A percentile compares a stretch with the other conserved stretches of the same genome.
phyloP scores from a whole-genome alignment of 805 yeast genomes.

The Sungouiella blattae region DNA sequence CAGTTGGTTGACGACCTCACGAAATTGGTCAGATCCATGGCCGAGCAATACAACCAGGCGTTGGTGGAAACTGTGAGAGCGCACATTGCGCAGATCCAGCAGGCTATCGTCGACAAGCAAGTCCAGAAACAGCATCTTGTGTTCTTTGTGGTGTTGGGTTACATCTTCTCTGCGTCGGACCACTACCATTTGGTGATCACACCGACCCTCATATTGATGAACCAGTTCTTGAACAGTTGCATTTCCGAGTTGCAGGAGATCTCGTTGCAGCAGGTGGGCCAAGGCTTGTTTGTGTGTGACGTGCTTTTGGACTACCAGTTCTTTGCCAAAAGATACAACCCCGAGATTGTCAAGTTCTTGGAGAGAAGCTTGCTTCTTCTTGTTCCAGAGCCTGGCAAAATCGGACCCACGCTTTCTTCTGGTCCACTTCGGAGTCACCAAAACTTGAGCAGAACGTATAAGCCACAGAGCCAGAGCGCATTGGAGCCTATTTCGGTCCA shows the following conservation, averaged over 20 bases:
- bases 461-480: slow-evolving; percentile 7
- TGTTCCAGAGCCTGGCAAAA: slow-evolving; percentile 34
- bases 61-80: slow-evolving; percentile 62
- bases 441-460: slow-evolving; percentile 16
- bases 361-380: slow-evolving; percentile 48
- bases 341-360: slow-evolving; percentile 67
- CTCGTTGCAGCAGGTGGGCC: slow-evolving; percentile 42
- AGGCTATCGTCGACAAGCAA: slow-evolving; percentile 36
- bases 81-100: slow-evolving; percentile 53
- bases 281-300: slow-evolving; percentile 67
- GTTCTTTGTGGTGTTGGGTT: slow-evolving; percentile 68
- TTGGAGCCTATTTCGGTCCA: slow-evolving; percentile 8
- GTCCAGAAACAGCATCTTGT: slow-evolving; percentile 48
- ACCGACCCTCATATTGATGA: slow-evolving; percentile 71
- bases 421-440: slow-evolving; percentile 3
- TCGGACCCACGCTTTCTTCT: slow-evolving; percentile 13
- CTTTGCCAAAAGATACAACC: slow-evolving; percentile 73
- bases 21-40: slow-evolving; percentile 49
- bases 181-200: slow-evolving; percentile 90
- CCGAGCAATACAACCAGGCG: slow-evolving; percentile 61
- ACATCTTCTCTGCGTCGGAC: slow-evolving; percentile 88
- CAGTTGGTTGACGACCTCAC: slow-evolving; percentile 41
- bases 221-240: slow-evolving; percentile 50
- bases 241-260: slow-evolving; percentile 39
- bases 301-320: slow-evolving; percentile 70